phyloP scores from a whole-genome alignment of 2,329 filamentous ascomycete species.

The Fusarium subglutinans region DNA sequence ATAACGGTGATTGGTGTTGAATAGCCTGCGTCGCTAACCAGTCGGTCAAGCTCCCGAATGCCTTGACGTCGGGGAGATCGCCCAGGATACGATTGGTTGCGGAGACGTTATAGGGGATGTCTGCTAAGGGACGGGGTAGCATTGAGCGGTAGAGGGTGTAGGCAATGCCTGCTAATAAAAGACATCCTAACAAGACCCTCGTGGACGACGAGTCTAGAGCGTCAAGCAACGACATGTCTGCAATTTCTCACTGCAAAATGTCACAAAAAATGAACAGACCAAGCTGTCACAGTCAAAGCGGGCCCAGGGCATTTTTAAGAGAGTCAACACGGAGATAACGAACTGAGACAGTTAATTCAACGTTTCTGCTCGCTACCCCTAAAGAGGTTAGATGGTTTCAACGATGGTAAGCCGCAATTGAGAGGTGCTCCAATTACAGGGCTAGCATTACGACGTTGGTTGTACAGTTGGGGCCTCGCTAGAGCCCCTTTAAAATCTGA shows the following conservation, averaged over 20 bases:
- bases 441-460: neutral
- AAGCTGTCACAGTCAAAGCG: neutral
- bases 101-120: conserved; percentile 19
- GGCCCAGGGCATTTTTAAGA: neutral
- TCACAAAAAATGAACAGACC: neutral
- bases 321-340: neutral
- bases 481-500: conserved; percentile 13
- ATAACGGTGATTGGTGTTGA: conserved; percentile 19
- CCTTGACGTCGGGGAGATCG: conserved; percentile 13
- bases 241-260: neutral
- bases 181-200: neutral
- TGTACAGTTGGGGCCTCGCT: conserved; percentile 8
- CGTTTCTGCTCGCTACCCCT: neutral
- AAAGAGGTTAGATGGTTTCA: conserved; percentile 4
- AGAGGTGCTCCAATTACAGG: neutral
- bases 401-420: conserved; percentile 1
- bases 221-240: neutral
- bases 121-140: conserved; percentile 15
- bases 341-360: conserved; percentile 1
- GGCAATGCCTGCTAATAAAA: neutral
- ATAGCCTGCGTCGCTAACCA: conserved; percentile 16
- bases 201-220: neutral
- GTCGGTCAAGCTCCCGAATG: conserved; percentile 17
- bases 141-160: conserved; percentile 16
- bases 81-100: conserved; percentile 24